phyloP scores from a whole-genome alignment of 352 stramenopile genomes.

The Pythium chondricola region DNA sequence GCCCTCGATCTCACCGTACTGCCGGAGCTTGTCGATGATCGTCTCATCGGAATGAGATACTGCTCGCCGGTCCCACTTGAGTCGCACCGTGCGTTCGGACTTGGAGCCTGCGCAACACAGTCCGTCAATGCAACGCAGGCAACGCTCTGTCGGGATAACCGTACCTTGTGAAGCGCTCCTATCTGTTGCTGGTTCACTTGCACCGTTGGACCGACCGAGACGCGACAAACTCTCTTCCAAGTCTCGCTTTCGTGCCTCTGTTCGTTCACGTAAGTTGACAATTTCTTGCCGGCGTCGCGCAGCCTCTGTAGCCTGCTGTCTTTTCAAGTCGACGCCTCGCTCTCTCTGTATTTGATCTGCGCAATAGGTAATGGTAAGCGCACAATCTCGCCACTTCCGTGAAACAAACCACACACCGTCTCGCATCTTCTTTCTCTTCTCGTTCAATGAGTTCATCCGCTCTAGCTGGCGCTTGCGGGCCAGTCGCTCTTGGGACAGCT shows the following conservation, averaged over 20 bases:
- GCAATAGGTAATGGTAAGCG: not conserved
- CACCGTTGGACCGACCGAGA: constrained; percentile 31
- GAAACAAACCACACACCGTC: constrained; percentile 16
- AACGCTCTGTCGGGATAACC: too few species aligned
- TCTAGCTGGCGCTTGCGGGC: constrained; percentile 63
- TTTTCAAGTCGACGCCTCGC: constrained; percentile 28
- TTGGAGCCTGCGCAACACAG: constrained; percentile 22
- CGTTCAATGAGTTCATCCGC: constrained; percentile 48
- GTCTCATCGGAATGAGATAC: constrained; percentile 74
- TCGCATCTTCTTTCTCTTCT: constrained; percentile 52
- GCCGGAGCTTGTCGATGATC: constrained; percentile 44
- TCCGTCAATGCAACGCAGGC: not conserved
- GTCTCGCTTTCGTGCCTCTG: constrained; percentile 42
- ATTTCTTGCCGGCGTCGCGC: constrained; percentile 33
- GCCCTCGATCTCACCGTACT: constrained; percentile 56
- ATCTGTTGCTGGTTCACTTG: too few species aligned
- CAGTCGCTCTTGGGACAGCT: constrained; percentile 54
- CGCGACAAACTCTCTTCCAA: constrained; percentile 40
- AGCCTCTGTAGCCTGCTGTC: constrained; percentile 23
- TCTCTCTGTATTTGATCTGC: constrained; percentile 65
- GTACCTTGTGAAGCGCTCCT: not conserved
- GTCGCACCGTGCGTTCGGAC: constrained; percentile 63
- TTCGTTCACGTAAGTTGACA: constrained; percentile 46
- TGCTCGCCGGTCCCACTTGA: constrained; percentile 71
- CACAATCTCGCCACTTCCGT: not conserved